Conservation (phyloP, 805 yeast genomes). For the Yarrowia bubula region DNA sequence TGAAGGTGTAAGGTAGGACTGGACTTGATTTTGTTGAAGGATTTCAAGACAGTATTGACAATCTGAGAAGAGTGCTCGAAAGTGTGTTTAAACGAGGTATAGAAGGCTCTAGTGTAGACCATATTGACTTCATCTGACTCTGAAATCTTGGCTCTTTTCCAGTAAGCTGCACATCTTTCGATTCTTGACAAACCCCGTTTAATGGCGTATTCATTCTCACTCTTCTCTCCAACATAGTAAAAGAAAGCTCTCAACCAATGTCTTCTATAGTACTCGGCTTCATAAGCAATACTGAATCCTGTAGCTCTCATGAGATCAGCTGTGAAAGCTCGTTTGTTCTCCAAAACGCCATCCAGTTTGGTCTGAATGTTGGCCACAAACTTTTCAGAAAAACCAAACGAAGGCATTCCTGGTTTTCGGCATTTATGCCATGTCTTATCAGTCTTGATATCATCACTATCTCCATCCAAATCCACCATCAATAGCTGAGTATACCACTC, state of each 20-base stretch:
- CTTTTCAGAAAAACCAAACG: slow-evolving; percentile 11
- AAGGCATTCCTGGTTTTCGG: slow-evolving; percentile 12
- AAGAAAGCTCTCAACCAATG: slow-evolving; percentile 17
- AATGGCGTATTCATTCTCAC: not conserved
- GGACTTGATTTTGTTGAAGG: slow-evolving; percentile 16
- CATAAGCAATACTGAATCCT: not conserved
- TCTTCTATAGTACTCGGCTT: slow-evolving; percentile 18
- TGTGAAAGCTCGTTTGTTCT: slow-evolving; percentile 13
- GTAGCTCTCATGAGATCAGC: slow-evolving; percentile 17
- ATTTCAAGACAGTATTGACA: slow-evolving; percentile 4
- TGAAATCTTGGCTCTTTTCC: slow-evolving; percentile 9
- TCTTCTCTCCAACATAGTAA: slow-evolving; percentile 8
- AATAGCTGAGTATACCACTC: slow-evolving; percentile 20
- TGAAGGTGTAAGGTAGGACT: slow-evolving; percentile 4
- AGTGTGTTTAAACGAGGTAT: not conserved
- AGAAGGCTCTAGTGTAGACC: slow-evolving; percentile 4
- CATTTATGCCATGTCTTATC: slow-evolving; percentile 21
- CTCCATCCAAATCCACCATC: slow-evolving; percentile 24
- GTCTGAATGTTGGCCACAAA: slow-evolving; percentile 21
- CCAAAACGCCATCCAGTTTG: slow-evolving; percentile 7
- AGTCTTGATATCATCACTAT: slow-evolving; percentile 9
- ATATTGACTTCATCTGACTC: slow-evolving; percentile 7
- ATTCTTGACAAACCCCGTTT: not conserved
- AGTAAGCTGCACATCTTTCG: not conserved
- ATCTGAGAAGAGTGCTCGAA: slow-evolving; percentile 11